Percentiles rank a stretch among this genome's conserved stretches.
Evolutionary conservation across 306 rosid genomes (phyloP).

Genomic region (Trifolium subterraneum): DNA sequence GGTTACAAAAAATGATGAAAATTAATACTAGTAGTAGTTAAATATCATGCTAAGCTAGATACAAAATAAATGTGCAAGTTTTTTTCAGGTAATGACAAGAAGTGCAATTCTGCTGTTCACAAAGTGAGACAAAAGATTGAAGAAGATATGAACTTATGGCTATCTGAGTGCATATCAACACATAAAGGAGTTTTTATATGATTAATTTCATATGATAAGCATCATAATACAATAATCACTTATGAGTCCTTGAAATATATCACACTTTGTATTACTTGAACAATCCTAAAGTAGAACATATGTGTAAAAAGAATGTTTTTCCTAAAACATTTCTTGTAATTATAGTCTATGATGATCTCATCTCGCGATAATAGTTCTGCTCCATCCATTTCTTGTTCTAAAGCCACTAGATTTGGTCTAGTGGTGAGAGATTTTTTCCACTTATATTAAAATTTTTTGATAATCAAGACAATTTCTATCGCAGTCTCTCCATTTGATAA

Average conservation of each 20-base stretch:
- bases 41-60: not conserved
- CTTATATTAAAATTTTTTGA: too few relatives aligned
- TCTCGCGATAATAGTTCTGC: not conserved
- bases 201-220: constrained; percentile 2
- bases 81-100: constrained; percentile 67
- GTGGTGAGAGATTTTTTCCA: too few relatives aligned
- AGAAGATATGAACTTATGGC: constrained; percentile 82
- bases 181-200: constrained; percentile 44
- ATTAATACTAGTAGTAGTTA: not conserved
- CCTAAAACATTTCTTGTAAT: constrained; percentile 12
- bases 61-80: too few relatives aligned
- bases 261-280: constrained; percentile 2
- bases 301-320: constrained; percentile 2
- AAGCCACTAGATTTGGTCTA: too few relatives aligned
- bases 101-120: constrained; percentile 76
- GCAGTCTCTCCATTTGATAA: too few relatives aligned
- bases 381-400: too few relatives aligned
- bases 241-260: not conserved
- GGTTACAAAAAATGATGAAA: not conserved
- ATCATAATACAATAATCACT: constrained; percentile 15
- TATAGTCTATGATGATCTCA: not conserved
- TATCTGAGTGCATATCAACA: constrained; percentile 65
- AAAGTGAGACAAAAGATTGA: constrained; percentile 82
- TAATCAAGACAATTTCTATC: too few relatives aligned
- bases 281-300: constrained; percentile 7